Conservation (phyloP, 805 yeast species). For the Lachancea meyersii region DNA sequence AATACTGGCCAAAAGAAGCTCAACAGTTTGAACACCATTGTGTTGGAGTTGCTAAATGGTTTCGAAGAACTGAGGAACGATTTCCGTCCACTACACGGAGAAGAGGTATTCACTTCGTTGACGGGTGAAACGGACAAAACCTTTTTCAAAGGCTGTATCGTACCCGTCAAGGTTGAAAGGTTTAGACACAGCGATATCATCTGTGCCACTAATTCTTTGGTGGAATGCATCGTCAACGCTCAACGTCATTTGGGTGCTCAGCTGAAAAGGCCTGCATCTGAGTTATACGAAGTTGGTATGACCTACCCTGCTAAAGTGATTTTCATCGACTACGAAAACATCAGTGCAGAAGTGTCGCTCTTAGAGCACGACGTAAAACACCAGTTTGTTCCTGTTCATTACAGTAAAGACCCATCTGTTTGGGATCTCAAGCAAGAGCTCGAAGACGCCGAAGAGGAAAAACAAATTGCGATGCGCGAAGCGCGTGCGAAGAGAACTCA, state of each 20-base stretch:
- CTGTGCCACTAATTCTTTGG: constrained; percentile 50
- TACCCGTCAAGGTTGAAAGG: constrained; percentile 66
- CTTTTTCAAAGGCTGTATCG: constrained; percentile 60
- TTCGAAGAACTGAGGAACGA: constrained; percentile 79
- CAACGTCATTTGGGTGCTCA: constrained; percentile 41
- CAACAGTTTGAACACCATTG: constrained; percentile 32
- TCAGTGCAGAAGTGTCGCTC: constrained; percentile 70
- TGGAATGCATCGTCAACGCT: constrained; percentile 54
- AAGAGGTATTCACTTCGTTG: constrained; percentile 78
- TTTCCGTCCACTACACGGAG: constrained; percentile 55
- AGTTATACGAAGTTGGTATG: constrained; percentile 55
- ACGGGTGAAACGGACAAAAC: constrained; percentile 79
- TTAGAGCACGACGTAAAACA: constrained; percentile 56
- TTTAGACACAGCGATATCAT: constrained; percentile 37
- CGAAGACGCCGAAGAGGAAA: constrained; percentile 53
- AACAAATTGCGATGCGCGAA: constrained; percentile 46
- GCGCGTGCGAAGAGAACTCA: constrained; percentile 58
- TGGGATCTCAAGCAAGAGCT: constrained; percentile 81
- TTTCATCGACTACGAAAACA: constrained; percentile 63
- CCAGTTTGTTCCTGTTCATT: constrained; percentile 36
- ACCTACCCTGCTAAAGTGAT: constrained; percentile 80
- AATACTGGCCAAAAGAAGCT: constrained; percentile 34
- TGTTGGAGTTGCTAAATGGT: constrained; percentile 73
- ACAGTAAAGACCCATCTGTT: constrained; percentile 49
- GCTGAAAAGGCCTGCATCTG: constrained; percentile 41